Evolutionary conservation across 2,329 filamentous ascomycete species (phyloP).

Genomic region (Clarireedia paspali): DNA sequence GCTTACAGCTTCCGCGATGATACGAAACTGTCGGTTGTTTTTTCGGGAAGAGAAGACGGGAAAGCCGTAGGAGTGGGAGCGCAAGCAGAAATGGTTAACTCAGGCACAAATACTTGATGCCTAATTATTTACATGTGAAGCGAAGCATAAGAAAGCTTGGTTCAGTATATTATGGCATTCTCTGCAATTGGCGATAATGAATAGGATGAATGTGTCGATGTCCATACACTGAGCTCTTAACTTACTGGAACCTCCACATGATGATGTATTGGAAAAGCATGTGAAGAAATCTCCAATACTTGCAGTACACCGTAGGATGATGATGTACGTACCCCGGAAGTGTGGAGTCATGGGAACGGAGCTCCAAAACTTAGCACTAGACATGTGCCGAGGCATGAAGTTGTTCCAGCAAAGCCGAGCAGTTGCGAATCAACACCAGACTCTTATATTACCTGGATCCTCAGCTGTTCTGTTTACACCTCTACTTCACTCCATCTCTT

Average conservation of each 20-base stretch:
- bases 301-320: neutral
- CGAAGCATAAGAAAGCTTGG: neutral
- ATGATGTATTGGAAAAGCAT: neutral
- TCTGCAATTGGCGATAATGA: neutral
- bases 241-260: no score
- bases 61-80: no score
- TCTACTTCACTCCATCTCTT: neutral
- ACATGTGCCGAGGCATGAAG: slow-evolving; percentile 7
- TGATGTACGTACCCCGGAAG: neutral
- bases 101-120: neutral
- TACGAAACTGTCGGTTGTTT: no score
- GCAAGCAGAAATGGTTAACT: no score
- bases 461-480: neutral
- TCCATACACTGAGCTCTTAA: neutral
- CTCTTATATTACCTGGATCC: neutral
- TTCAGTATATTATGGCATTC: neutral
- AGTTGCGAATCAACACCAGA: neutral
- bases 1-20: no score
- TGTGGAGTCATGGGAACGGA: slow-evolving; percentile 8
- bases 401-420: neutral
- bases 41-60: no score
- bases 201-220: neutral
- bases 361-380: neutral
- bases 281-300: slow-evolving; percentile 1
- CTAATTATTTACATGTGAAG: neutral